phyloP scores from a whole-genome alignment of 108 stramenopile genomes.

The Cyclotella choctawhatcheeana region DNA sequence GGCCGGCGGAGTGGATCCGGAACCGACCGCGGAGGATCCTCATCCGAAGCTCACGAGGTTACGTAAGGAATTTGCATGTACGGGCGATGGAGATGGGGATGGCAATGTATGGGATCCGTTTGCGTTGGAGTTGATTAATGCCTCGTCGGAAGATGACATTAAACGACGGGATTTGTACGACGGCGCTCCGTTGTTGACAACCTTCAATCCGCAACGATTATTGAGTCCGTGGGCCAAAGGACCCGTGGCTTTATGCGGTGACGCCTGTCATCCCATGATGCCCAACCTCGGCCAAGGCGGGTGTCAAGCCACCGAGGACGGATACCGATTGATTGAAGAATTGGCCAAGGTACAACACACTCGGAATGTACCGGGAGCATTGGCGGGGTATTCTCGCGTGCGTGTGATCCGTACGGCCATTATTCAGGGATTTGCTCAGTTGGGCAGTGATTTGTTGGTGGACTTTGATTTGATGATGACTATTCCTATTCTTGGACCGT shows the following conservation, averaged over 20 bases:
- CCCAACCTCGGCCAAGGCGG: slow-evolving; percentile 94
- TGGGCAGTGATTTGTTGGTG: slow-evolving; percentile 89
- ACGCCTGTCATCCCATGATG: slow-evolving; percentile 97
- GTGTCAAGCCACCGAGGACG: slow-evolving; percentile 97
- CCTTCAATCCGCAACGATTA: slow-evolving; percentile 62
- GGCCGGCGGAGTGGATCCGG: slow-evolving; percentile 89
- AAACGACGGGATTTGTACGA: slow-evolving; percentile 97
- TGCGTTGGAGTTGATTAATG: slow-evolving; percentile 89
- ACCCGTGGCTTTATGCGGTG: slow-evolving; percentile 92
- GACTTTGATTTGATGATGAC: slow-evolving; percentile 96
- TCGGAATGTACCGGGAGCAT: slow-evolving; percentile 65
- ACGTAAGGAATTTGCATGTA: slow-evolving; percentile 79
- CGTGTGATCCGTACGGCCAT: slow-evolving; percentile 85
- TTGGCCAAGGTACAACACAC: slow-evolving; percentile 82
- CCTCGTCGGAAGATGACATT: slow-evolving; percentile 92
- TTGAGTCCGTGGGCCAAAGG: slow-evolving; percentile 88
- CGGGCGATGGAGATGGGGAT: slow-evolving; percentile 74
- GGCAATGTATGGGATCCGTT: slow-evolving; percentile 93
- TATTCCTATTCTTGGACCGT: slow-evolving; percentile 90
- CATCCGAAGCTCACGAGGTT: slow-evolving; percentile 85
- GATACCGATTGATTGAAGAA: slow-evolving; percentile 91
- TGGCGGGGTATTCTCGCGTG: slow-evolving; percentile 71
- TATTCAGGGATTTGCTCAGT: slow-evolving; percentile 87
- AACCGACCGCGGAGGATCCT: slow-evolving; percentile 84
- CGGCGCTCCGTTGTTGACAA: slow-evolving; percentile 87